Conservation (phyloP, 345 rosid species). For the Populus davidiana region DNA sequence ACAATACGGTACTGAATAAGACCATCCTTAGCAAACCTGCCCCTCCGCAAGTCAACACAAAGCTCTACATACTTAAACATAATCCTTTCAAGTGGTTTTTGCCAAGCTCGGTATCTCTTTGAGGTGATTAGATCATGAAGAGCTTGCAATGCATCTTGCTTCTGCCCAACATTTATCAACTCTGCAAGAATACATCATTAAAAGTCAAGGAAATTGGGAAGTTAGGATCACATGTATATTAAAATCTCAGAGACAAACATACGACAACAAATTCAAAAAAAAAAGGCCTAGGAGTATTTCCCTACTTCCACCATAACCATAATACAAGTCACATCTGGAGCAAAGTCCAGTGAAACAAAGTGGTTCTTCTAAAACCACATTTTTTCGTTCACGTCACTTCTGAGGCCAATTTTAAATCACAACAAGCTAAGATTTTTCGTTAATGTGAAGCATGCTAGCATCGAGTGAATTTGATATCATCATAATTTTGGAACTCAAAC, state of each 20-base stretch:
- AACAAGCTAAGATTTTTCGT: not conserved
- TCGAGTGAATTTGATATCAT: not conserved
- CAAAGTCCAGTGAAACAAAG: not conserved
- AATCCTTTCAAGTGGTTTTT: slow-evolving; percentile 79
- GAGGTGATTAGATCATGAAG: slow-evolving; percentile 90
- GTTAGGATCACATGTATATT: not conserved
- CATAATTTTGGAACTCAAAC: not conserved
- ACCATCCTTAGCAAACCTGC: slow-evolving; percentile 96
- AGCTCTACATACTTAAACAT: slow-evolving; percentile 98
- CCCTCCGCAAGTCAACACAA: slow-evolving; percentile 88
- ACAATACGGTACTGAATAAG: slow-evolving; percentile 89
- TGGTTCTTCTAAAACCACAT: not conserved
- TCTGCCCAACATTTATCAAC: slow-evolving; percentile 95
- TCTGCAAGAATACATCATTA: slow-evolving; percentile 41
- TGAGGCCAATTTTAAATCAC: not conserved
- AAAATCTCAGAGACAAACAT: not conserved
- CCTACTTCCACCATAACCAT: not conserved
- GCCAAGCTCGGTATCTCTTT: slow-evolving; percentile 94
- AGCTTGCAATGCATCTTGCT: slow-evolving; percentile 89
- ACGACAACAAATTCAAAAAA: not conserved
- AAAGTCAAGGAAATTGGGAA: not conserved
- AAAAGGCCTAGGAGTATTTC: not conserved
- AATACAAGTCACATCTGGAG: not conserved
- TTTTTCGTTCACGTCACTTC: not conserved
- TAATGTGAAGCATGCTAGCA: not conserved